These are phyloP conservation scores for Graphiopsis chlorocephala DNA, from an alignment of 2,329 filamentous ascomycete genomes.

Conservation along the genomic window DNA sequence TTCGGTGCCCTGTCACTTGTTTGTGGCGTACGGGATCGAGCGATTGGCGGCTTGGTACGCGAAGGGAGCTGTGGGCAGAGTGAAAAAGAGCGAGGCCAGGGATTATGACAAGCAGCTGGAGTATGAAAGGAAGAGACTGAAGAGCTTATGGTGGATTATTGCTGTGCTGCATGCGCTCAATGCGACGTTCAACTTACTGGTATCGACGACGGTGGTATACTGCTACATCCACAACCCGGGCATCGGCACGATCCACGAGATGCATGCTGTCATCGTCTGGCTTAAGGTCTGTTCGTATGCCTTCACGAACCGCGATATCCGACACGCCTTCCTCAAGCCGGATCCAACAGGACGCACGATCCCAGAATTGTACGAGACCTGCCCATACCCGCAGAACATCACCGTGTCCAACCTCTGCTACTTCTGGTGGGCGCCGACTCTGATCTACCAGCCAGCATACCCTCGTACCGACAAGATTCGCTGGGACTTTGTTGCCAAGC, in stretches of 20 bases:
- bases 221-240: slow-evolving; percentile 88
- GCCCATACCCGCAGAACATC: slow-evolving; percentile 88
- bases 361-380: slow-evolving; percentile 76
- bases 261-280: slow-evolving; percentile 93
- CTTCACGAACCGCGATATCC: slow-evolving; percentile 91
- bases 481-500: slow-evolving; percentile 84
- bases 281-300: slow-evolving; percentile 95
- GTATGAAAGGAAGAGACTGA: slow-evolving; percentile 22
- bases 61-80: slow-evolving; percentile 61
- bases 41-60: slow-evolving; percentile 77
- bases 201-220: slow-evolving; percentile 85
- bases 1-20: slow-evolving; percentile 84
- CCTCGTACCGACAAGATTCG: slow-evolving; percentile 77
- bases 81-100: slow-evolving; percentile 49
- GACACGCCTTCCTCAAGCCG: slow-evolving; percentile 71
- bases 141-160: slow-evolving; percentile 65
- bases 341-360: slow-evolving; percentile 71
- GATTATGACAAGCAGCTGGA: slow-evolving; percentile 57
- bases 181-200: slow-evolving; percentile 72
- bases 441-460: slow-evolving; percentile 96
- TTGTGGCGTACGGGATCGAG: slow-evolving; percentile 89
- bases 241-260: slow-evolving; percentile 84
- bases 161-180: slow-evolving; percentile 81
- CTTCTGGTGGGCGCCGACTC: slow-evolving; percentile 96
- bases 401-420: slow-evolving; percentile 84